phyloP scores from a whole-genome alignment of 768 basidiomycete genomes.

The Coprinopsis sp. region DNA sequence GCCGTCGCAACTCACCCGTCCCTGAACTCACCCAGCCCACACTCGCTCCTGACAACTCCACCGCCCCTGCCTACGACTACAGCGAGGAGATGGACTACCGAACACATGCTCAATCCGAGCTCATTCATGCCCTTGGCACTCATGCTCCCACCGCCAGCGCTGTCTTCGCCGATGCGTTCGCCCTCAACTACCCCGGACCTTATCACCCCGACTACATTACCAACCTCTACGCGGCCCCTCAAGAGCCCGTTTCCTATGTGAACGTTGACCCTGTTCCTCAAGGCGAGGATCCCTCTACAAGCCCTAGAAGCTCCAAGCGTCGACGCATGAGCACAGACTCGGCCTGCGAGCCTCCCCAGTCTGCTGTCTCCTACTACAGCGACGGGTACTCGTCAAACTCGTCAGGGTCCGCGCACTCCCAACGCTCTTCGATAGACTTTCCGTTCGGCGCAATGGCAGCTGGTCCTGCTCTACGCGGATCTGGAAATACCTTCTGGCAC shows the following conservation, averaged over 20 bases:
- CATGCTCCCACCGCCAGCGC: constrained; percentile 21
- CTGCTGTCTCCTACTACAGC: constrained; percentile 59
- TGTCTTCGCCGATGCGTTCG: constrained; percentile 32
- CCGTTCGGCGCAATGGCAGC: constrained; percentile 40
- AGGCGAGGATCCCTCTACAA: constrained; percentile 39
- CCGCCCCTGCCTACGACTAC: constrained; percentile 50
- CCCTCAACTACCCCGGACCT: constrained; percentile 58
- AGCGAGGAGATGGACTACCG: constrained; percentile 39
- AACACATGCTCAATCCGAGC: constrained; percentile 47
- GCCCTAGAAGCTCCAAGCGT: constrained; percentile 56
- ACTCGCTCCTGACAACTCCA: constrained; percentile 67
- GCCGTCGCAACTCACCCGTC: constrained; percentile 67
- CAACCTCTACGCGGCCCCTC: constrained; percentile 42
- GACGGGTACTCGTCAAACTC: constrained; percentile 59
- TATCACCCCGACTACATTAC: constrained; percentile 70
- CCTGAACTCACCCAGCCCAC: constrained; percentile 55
- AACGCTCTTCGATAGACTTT: constrained; percentile 63
- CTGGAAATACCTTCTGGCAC: constrained; percentile 71
- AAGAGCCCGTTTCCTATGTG: constrained; percentile 52
- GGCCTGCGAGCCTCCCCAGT: constrained; percentile 50
- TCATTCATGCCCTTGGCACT: constrained; percentile 40
- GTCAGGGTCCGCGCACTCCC: constrained; percentile 52
- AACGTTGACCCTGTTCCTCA: constrained; percentile 12
- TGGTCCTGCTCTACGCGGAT: constrained; percentile 51
- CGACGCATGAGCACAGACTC: constrained; percentile 66